Evolutionary conservation across 139 green algal species (phyloP), one percentile per base, ranked within the genome.

Genomic region (Astrephomene gubernaculifera): DNA sequence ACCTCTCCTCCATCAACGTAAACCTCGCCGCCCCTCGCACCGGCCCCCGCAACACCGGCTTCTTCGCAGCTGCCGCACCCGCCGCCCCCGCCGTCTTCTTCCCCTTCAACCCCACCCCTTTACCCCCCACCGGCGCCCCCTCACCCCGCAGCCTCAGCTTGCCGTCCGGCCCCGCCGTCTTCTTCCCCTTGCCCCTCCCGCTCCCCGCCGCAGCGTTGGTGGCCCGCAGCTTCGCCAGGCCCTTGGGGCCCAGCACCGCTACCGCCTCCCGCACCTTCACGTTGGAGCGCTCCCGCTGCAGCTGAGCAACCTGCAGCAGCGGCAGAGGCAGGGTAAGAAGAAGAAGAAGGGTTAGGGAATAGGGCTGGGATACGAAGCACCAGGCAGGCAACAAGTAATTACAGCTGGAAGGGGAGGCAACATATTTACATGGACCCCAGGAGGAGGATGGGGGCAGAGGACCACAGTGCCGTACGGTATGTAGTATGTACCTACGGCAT

Each of bases 11-110:
- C 49, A 86, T 70, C 27, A 79, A 27, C 33, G 88, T 71, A 31
- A 87, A 57, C 35, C 90, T 82, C 21, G 87, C 80, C 25, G 86
- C 90, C 25, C 91, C 91, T 0, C 91, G 79, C 2, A 81, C 35
- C 10, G 90, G 88, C 43, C 81, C 86, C 19, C 63, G 52, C 25
- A 38, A 25, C 31, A 75, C 22, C 5, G 74, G 74, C 36, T 31
- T 54, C 1, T 54, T 52, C 45, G 76, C 64, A 22, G 76, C 89
- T 8, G 85, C 90, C 35, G 38, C 68, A n/a, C n/a, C 60, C 45
- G 76, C 64, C 29, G 76, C 89, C 12, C 83, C 90, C 35, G 38
- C 68, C 68, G n/a, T n/a, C 39, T 87, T 88, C 22, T 69, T 60
- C 64, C 79, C 21, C n/a, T 24, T 54, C 5, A n/a, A n/a, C n/a